Evolutionary conservation across 2,329 filamentous ascomycete genomes (phyloP).

Genomic region (Aspergillus fijiensis): DNA sequence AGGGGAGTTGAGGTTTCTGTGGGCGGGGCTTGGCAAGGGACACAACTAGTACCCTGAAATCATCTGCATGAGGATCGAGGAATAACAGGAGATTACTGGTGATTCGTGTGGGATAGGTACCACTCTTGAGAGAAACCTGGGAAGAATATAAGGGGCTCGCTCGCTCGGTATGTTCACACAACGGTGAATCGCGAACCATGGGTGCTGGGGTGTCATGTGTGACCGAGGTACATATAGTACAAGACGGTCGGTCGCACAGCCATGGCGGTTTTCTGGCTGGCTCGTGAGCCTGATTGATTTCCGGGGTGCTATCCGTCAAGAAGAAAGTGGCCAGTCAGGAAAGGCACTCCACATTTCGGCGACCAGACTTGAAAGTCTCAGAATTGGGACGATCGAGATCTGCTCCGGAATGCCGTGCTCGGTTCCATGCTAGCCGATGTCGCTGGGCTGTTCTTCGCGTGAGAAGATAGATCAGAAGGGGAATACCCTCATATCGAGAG

Average conservation of each 20-base stretch:
- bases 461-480: background rate
- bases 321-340: no score
- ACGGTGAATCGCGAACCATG: background rate
- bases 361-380: background rate
- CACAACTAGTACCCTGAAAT: no score
- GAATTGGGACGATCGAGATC: background rate
- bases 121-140: no score
- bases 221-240: constrained; percentile 22
- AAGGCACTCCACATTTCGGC: background rate
- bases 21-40: background rate
- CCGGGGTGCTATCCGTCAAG: background rate
- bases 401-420: background rate
- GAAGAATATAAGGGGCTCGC: no score
- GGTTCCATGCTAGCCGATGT: background rate
- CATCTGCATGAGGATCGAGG: no score
- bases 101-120: no score
- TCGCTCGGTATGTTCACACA: background rate
- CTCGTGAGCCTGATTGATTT: constrained; percentile 11
- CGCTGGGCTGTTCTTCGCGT: background rate
- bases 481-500: background rate
- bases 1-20: background rate
- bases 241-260: background rate
- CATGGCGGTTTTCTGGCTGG: constrained; percentile 7
- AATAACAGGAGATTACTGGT: no score
- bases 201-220: constrained; percentile 22